A percentile compares a stretch with the other conserved stretches of the same genome.
phyloP scores from a whole-genome alignment of 2,329 filamentous ascomycete species.

The Neopestalotiopsis sp. region DNA sequence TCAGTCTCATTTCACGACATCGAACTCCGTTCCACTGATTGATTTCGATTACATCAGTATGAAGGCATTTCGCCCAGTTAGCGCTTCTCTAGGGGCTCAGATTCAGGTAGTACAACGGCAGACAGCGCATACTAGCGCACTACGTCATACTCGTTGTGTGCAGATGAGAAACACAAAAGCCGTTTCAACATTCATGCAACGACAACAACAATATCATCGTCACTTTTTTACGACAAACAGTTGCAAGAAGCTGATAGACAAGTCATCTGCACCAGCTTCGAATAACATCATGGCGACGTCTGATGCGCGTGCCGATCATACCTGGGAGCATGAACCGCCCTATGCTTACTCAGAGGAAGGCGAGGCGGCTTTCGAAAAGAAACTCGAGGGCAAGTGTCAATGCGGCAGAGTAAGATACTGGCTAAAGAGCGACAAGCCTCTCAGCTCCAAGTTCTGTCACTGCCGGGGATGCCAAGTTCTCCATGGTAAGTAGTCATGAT shows the following conservation, averaged over 20 bases:
- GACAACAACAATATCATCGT: neutral
- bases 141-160: constrained; percentile 5
- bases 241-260: neutral
- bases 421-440: constrained; percentile 69
- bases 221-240: neutral
- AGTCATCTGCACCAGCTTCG: neutral
- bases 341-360: constrained; percentile 30
- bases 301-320: neutral
- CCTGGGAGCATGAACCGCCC: constrained; percentile 28
- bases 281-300: neutral
- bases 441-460: constrained; percentile 82
- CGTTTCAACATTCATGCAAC: too few species aligned
- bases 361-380: constrained; percentile 32
- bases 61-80: neutral
- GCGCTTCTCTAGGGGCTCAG: neutral
- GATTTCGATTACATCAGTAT: neutral
- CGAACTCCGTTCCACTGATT: neutral
- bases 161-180: neutral
- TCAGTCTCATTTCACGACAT: neutral
- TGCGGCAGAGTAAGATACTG: constrained; percentile 79
- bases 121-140: neutral
- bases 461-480: constrained; percentile 81
- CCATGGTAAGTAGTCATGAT: constrained; percentile 65
- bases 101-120: neutral
- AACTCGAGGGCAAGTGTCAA: constrained; percentile 61